Evolutionary conservation across 202 grass and related monocot genomes (phyloP), one percentile per base, ranked within the genome.

Genomic region (Zoysia matrella): DNA sequence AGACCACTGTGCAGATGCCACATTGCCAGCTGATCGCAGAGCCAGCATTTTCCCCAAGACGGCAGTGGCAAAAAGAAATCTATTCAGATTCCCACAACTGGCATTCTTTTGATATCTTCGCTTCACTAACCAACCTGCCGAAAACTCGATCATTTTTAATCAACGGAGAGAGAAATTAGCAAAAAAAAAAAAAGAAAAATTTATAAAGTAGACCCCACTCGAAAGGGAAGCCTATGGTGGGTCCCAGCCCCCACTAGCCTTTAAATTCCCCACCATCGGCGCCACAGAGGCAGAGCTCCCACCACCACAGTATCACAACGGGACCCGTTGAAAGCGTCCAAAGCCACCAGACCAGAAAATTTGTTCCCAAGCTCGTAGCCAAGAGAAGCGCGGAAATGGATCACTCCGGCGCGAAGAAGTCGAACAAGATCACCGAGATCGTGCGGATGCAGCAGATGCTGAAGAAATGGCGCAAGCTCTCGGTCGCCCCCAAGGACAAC

Each of bases 381-480:
- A 74, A 47, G 22, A 80, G 22, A 40, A 68, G 51, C 44, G 41
- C 13, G 51, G 30, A 90, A 45, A 90, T 91, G 89, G 89, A 90
- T 84, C 90, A 83, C n/a, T 48, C 71, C 43, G 82, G 83, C 1
- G 67, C 60, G 69, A 97, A 92, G 82, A 97, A 97, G 49, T 90
- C 87, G 67, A 97, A 97, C 87, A 97, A 97, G 90, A 97, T 97
- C 85, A 90, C 94, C 3, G 94, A 97, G 84, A 88, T 94, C 52
- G 94, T 97, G 52, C 86, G 91, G 2, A 88, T 97, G 49, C 91
- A 94, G 82, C 91, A 80, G 84, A 97, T 97, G 94, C 84, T 97
- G 50, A 97, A 88, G 89, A 97, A 90, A 64, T 97, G 94, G 94
- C 92, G 92, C 91, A 97, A 97, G 83, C 89, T 97, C 16, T 94